Percentiles rank a stretch among this genome's conserved stretches.
Conservation (phyloP, 805 yeast genomes). For the Pichia nanzhaoensis region DNA sequence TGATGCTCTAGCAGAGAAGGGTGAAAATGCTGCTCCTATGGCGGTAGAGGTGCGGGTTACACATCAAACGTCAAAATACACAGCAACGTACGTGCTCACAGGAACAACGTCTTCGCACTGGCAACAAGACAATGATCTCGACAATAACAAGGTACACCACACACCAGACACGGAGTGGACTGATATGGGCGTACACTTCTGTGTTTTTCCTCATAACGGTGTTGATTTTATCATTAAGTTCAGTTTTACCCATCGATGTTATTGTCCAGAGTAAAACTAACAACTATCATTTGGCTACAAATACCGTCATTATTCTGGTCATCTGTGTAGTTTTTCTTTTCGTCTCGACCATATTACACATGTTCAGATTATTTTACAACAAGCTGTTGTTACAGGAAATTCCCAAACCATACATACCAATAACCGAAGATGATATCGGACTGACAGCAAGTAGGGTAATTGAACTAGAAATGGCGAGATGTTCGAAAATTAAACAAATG, state of each 20-base stretch:
- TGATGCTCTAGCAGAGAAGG: no score
- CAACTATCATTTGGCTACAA: slow-evolving; percentile 54
- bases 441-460: slow-evolving; percentile 37
- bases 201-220: slow-evolving; percentile 36
- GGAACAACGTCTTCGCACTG: no score
- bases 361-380: slow-evolving; percentile 52
- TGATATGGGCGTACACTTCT: slow-evolving; percentile 39
- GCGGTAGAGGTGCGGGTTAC: no score
- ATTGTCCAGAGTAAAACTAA: slow-evolving; percentile 50
- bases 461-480: slow-evolving; percentile 33
- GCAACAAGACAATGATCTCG: background rate
- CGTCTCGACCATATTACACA: slow-evolving; percentile 42
- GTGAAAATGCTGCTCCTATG: no score
- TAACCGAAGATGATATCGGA: slow-evolving; percentile 54
- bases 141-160: background rate
- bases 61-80: no score
- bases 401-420: slow-evolving; percentile 72
- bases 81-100: no score
- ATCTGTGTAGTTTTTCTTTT: slow-evolving; percentile 59
- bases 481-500: slow-evolving; percentile 34
- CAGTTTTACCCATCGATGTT: slow-evolving; percentile 77
- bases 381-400: slow-evolving; percentile 62
- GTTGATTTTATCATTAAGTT: slow-evolving; percentile 48
- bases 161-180: background rate
- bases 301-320: slow-evolving; percentile 72